A percentile compares a stretch with the other conserved stretches of the same genome.
phyloP scores from a whole-genome alignment of 2,329 filamentous ascomycete species.

The Pseudogymnoascus sp. region DNA sequence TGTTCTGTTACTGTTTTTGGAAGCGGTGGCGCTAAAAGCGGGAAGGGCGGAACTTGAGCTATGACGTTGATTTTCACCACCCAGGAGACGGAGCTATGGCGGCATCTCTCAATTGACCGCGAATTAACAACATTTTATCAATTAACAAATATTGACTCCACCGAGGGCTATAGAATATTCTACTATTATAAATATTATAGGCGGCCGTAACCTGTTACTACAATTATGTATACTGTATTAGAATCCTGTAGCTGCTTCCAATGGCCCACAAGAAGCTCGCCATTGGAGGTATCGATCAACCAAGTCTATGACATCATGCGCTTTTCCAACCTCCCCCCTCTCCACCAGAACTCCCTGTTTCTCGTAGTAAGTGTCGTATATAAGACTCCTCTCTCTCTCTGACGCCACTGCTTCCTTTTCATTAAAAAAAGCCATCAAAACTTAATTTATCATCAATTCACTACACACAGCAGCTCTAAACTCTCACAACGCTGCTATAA shows the following conservation, averaged over 20 bases:
- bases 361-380: neutral
- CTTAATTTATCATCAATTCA: neutral
- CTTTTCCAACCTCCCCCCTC: neutral
- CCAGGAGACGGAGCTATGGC: no score
- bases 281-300: neutral
- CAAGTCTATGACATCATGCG: neutral
- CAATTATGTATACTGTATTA: neutral
- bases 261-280: neutral
- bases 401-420: neutral
- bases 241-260: neutral
- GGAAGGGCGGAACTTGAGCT: no score
- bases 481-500: neutral
- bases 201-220: neutral
- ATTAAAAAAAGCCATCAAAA: neutral
- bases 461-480: neutral
- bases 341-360: neutral
- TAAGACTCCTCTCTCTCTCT: neutral
- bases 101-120: no score
- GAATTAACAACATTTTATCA: no score
- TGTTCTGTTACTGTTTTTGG: no score
- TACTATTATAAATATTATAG: no score
- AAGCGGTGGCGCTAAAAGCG: no score
- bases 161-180: no score
- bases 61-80: no score
- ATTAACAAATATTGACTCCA: no score